Conservation (phyloP, 139 green algal genomes). For the Penium margaritaceum region DNA sequence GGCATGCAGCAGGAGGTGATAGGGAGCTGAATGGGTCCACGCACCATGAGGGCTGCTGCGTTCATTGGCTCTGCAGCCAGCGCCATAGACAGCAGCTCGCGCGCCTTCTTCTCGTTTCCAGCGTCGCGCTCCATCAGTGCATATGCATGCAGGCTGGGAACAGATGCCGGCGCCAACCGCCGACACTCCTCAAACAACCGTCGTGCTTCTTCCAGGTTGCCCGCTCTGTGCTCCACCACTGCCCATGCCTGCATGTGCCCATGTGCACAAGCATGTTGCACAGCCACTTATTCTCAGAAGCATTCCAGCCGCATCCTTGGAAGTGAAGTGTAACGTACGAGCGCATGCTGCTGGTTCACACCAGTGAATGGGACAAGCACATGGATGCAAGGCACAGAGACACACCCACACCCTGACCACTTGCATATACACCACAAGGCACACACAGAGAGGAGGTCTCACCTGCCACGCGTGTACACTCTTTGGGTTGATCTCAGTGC, state of each 20-base stretch:
- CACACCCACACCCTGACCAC: background rate
- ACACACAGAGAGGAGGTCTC: background rate
- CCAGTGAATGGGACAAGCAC: background rate
- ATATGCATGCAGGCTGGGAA: slow-evolving; percentile 20
- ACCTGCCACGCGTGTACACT: slow-evolving; percentile 15
- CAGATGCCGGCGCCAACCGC: background rate
- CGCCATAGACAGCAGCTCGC: background rate
- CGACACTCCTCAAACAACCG: slow-evolving; percentile 4
- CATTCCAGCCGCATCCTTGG: too few species aligned
- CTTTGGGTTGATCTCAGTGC: background rate
- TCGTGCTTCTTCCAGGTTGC: slow-evolving; percentile 2
- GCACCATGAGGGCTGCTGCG: too few species aligned
- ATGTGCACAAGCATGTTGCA: too few species aligned
- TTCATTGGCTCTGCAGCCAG: slow-evolving; percentile 18
- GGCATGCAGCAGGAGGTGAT: too few species aligned
- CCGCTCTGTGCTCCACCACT: slow-evolving; percentile 20
- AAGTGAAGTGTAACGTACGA: background rate
- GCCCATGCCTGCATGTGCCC: slow-evolving; percentile 32
- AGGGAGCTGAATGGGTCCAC: too few species aligned
- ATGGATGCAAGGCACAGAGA: background rate
- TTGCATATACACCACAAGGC: background rate
- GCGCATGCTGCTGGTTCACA: too few species aligned
- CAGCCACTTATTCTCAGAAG: too few species aligned
- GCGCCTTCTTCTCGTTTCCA: slow-evolving; percentile 8
- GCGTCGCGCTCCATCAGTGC: slow-evolving; percentile 27